phyloP scores from a whole-genome alignment of 176 grass and related monocot genomes.

The Cenchrus fungigraminus region DNA sequence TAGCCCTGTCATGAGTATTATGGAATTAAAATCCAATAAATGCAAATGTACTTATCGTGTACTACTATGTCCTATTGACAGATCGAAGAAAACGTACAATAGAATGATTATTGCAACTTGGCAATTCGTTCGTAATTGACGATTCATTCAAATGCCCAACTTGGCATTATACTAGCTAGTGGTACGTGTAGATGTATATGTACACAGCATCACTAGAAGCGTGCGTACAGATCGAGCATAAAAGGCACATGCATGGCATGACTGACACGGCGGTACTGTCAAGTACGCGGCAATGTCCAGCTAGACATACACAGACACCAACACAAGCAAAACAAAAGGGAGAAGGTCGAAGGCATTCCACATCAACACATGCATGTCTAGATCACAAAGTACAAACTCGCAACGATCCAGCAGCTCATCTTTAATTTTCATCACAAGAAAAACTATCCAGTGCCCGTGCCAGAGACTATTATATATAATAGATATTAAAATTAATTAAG shows the following conservation, averaged over 20 bases:
- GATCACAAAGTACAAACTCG: conserved; percentile 24
- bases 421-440: neutral
- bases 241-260: neutral
- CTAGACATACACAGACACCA: neutral
- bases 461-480: no score
- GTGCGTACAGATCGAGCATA: neutral
- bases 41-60: no score
- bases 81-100: no score
- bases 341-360: neutral
- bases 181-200: neutral
- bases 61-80: no score
- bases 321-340: neutral
- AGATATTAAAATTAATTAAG: no score
- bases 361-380: neutral
- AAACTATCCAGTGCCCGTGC: neutral
- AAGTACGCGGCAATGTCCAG: conserved; percentile 5
- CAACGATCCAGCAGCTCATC: neutral
- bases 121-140: no score
- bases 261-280: neutral
- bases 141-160: no score
- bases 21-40: no score
- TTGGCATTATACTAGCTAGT: neutral
- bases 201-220: neutral
- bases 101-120: no score
- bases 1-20: no score